phyloP scores from a whole-genome alignment of 345 rosid species.

The Aquilaria sinensis region DNA sequence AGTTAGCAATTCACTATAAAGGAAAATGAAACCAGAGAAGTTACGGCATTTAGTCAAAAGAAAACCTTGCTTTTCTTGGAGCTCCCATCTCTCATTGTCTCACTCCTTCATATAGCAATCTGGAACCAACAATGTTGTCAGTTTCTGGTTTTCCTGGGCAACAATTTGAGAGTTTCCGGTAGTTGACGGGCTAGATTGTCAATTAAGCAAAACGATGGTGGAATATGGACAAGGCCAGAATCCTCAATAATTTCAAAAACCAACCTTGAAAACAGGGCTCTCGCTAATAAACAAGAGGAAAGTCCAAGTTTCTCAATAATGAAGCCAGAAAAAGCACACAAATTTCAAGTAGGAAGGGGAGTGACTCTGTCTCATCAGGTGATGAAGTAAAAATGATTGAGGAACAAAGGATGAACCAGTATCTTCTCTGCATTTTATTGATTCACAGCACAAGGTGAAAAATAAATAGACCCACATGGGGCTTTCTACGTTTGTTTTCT shows the following conservation, averaged over 20 bases:
- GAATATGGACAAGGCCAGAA: not conserved
- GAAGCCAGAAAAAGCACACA: slow-evolving; percentile 4
- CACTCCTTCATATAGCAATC: slow-evolving; percentile 46
- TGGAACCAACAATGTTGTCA: slow-evolving; percentile 10
- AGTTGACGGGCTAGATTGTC: slow-evolving; percentile 13
- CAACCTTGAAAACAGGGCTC: slow-evolving; percentile 11
- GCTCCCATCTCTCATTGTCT: slow-evolving; percentile 80
- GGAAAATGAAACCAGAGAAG: slow-evolving; percentile 14
- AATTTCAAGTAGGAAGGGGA: slow-evolving; percentile 8
- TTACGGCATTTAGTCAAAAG: slow-evolving; percentile 10
- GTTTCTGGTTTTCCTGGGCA: not conserved
- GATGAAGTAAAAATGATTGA: slow-evolving; percentile 24
- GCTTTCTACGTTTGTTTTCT: not conserved
- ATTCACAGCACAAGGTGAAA: slow-evolving; percentile 13
- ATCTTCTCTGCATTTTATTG: slow-evolving; percentile 23
- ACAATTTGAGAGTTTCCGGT: slow-evolving; percentile 4
- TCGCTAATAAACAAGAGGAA: slow-evolving; percentile 4
- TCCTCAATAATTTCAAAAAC: slow-evolving; percentile 9
- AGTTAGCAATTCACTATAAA: slow-evolving; percentile 13
- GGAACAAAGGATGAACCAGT: slow-evolving; percentile 22
- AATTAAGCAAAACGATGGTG: not conserved
- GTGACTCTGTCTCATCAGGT: slow-evolving; percentile 22
- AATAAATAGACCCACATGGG: slow-evolving; percentile 23
- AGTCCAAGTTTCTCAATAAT: slow-evolving; percentile 5
- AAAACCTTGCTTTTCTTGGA: slow-evolving; percentile 81